phyloP scores from a whole-genome alignment of 176 grass and related monocot genomes.

The Luzula sylvatica region DNA sequence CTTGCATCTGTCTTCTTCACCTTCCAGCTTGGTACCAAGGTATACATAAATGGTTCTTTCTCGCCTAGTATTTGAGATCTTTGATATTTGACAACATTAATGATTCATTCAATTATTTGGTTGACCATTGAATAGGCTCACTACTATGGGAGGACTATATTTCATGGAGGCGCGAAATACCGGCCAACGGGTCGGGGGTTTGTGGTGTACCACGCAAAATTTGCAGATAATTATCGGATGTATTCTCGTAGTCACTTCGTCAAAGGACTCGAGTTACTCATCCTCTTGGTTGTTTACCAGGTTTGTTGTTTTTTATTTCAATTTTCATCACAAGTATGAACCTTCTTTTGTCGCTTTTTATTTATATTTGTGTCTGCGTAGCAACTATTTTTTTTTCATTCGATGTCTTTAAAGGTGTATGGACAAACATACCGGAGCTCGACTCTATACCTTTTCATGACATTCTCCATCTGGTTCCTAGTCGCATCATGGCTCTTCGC shows the following conservation, averaged over 20 bases:
- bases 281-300: slow-evolving; percentile 70
- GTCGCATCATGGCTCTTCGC: slow-evolving; percentile 88
- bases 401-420: slow-evolving; percentile 56
- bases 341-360: neutral
- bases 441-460: slow-evolving; percentile 67
- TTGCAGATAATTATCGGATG: slow-evolving; percentile 87
- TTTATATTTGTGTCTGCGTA: neutral
- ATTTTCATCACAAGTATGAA: neutral
- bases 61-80: neutral
- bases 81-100: too few species aligned
- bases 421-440: slow-evolving; percentile 70
- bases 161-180: slow-evolving; percentile 88
- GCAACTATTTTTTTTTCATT: slow-evolving; percentile 28
- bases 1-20: slow-evolving; percentile 89
- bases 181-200: slow-evolving; percentile 75
- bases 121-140: slow-evolving; percentile 26
- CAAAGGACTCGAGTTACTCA: slow-evolving; percentile 75
- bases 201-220: slow-evolving; percentile 80
- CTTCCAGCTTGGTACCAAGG: slow-evolving; percentile 90
- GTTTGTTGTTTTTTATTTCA: slow-evolving; percentile 3
- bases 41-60: neutral
- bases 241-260: slow-evolving; percentile 97
- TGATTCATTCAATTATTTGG: neutral
- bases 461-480: slow-evolving; percentile 79
- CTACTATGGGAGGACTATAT: slow-evolving; percentile 87